Conservation (phyloP, 345 rosid species). For the Mercurialis annua region DNA sequence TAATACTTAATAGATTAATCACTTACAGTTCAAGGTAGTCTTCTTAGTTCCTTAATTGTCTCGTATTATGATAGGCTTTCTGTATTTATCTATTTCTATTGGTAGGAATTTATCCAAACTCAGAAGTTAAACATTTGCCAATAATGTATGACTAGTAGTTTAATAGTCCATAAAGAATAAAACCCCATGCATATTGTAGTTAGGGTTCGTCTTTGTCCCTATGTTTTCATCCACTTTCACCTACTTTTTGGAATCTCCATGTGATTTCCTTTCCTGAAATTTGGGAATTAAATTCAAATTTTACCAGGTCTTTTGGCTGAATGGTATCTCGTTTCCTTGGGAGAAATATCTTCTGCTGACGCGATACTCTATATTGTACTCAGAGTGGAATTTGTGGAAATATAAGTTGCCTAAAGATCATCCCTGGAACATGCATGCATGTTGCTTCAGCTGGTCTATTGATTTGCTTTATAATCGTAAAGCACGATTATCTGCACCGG, state of each 20-base stretch:
- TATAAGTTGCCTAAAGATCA: background rate
- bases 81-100: background rate
- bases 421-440: background rate
- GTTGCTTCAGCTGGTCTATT: background rate
- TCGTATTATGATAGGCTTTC: background rate
- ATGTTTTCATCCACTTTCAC: background rate
- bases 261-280: background rate
- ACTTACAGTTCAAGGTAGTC: constrained; percentile 1
- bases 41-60: background rate
- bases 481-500: background rate
- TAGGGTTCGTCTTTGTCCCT: background rate
- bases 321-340: background rate
- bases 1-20: background rate
- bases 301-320: background rate
- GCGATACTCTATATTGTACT: background rate
- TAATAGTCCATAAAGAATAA: background rate
- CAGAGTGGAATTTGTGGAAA: background rate
- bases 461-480: background rate
- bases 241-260: background rate
- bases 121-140: background rate
- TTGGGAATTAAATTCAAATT: background rate
- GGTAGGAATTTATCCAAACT: background rate
- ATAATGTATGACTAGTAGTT: background rate
- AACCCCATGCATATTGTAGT: background rate
- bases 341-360: background rate